phyloP scores from a whole-genome alignment of 768 basidiomycete genomes.

The Kwoniella botswanensis region DNA sequence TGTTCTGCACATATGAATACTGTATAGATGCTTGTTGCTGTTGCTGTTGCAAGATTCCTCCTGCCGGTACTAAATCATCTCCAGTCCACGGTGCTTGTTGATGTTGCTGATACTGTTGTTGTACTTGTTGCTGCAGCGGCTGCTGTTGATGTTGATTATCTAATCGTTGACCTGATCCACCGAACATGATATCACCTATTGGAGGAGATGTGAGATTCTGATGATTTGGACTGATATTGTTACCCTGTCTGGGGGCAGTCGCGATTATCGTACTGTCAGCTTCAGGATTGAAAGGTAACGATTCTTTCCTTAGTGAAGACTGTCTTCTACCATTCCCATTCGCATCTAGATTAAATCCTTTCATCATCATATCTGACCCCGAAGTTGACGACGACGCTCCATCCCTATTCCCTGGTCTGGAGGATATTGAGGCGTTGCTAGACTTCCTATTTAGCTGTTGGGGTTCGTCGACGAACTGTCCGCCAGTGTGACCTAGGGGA shows the following conservation, averaged over 20 bases:
- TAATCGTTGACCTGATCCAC: constrained; percentile 7
- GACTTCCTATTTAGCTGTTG: constrained; percentile 18
- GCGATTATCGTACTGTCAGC: constrained; percentile 43
- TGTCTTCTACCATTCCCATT: constrained; percentile 11
- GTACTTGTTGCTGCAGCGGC: neutral
- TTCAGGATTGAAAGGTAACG: constrained; percentile 42
- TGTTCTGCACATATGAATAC: constrained; percentile 7
- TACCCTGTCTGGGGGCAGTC: constrained; percentile 33
- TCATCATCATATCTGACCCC: constrained; percentile 11
- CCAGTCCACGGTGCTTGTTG: constrained; percentile 5
- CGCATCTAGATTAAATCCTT: constrained; percentile 17
- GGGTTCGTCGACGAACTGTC: constrained; percentile 39
- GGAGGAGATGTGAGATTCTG: constrained; percentile 10
- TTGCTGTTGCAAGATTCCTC: constrained; percentile 13
- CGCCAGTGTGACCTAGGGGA: constrained; percentile 3
- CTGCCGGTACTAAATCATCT: neutral
- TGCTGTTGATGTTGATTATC: constrained; percentile 18
- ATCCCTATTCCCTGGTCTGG: constrained; percentile 2
- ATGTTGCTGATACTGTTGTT: constrained; percentile 1
- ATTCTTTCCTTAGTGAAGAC: constrained; percentile 36
- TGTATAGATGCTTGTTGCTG: constrained; percentile 11
- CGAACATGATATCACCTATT: constrained; percentile 39
- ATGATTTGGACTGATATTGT: neutral
- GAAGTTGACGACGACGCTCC: neutral
- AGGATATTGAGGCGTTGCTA: constrained; percentile 29